Evolutionary conservation across 108 stramenopile genomes (phyloP).

Genomic region (Stephanodiscus triporus): DNA sequence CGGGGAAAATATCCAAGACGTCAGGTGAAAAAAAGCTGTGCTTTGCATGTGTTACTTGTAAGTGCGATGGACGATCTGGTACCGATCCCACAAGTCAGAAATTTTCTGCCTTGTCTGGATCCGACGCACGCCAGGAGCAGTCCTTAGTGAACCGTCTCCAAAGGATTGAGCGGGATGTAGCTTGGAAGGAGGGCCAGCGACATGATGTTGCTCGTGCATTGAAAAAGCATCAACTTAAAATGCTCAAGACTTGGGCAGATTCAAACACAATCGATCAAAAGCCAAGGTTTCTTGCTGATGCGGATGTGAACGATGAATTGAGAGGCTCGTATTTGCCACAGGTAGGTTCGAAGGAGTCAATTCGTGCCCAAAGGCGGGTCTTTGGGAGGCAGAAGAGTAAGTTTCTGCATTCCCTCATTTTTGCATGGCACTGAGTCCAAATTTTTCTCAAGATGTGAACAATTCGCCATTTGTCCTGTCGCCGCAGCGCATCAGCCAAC

Average conservation of each 20-base stretch:
- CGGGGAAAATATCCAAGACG: background rate
- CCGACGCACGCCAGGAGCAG: constrained; percentile 41
- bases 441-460: background rate
- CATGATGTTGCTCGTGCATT: constrained; percentile 31
- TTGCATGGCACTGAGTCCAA: background rate
- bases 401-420: constrained; percentile 1
- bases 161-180: constrained; percentile 38
- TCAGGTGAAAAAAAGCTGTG: constrained; percentile 13
- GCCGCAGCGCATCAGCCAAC: constrained; percentile 29
- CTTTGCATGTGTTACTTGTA: constrained; percentile 37
- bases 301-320: constrained; percentile 21
- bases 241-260: constrained; percentile 35
- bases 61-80: constrained; percentile 28
- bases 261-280: constrained; percentile 6
- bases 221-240: constrained; percentile 29
- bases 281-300: constrained; percentile 40
- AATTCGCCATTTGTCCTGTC: background rate
- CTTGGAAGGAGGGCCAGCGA: constrained; percentile 32
- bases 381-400: constrained; percentile 35
- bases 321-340: background rate
- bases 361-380: constrained; percentile 4
- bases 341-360: constrained; percentile 12
- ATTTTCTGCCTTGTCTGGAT: constrained; percentile 24
- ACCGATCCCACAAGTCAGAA: constrained; percentile 18
- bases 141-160: constrained; percentile 37